These are phyloP conservation scores for Hysterangium stoloniferum DNA, from an alignment of 768 basidiomycete species.

Conservation along the genomic window DNA sequence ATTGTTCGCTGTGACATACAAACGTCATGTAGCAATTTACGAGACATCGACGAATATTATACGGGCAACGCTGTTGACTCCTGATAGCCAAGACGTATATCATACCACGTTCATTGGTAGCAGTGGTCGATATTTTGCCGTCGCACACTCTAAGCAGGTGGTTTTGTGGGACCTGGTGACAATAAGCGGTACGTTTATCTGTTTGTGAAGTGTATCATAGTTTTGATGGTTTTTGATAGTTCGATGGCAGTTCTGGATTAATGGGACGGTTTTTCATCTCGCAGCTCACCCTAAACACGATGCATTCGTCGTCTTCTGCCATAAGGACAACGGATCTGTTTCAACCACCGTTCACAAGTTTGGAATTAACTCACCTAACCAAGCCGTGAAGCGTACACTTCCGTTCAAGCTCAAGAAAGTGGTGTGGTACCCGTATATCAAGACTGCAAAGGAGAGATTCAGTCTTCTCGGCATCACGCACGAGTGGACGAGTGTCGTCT, in stretches of 20 bases:
- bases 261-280: slow-evolving; percentile 34
- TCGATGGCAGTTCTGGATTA: slow-evolving; percentile 44
- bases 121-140: slow-evolving; percentile 63
- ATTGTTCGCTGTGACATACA: slow-evolving; percentile 68
- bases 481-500: slow-evolving; percentile 53
- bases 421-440: slow-evolving; percentile 29
- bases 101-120: slow-evolving; percentile 58
- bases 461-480: slow-evolving; percentile 65
- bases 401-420: slow-evolving; percentile 60
- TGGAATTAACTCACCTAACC: slow-evolving; percentile 34
- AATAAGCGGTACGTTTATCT: slow-evolving; percentile 43
- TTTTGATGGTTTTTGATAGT: slow-evolving; percentile 33
- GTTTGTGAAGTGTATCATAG: background rate
- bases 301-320: slow-evolving; percentile 51
- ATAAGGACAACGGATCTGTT: slow-evolving; percentile 16
- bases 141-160: slow-evolving; percentile 40
- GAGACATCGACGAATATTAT: slow-evolving; percentile 57
- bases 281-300: slow-evolving; percentile 50
- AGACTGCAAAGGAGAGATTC: slow-evolving; percentile 33
- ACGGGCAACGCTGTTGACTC: slow-evolving; percentile 49
- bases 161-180: slow-evolving; percentile 68
- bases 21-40: slow-evolving; percentile 63
- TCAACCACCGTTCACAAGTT: slow-evolving; percentile 38
- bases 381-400: slow-evolving; percentile 36
- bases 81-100: slow-evolving; percentile 41